Percentiles rank a stretch among this genome's conserved stretches.
phyloP scores from a whole-genome alignment of 768 basidiomycete species.

The Suillus luteus region DNA sequence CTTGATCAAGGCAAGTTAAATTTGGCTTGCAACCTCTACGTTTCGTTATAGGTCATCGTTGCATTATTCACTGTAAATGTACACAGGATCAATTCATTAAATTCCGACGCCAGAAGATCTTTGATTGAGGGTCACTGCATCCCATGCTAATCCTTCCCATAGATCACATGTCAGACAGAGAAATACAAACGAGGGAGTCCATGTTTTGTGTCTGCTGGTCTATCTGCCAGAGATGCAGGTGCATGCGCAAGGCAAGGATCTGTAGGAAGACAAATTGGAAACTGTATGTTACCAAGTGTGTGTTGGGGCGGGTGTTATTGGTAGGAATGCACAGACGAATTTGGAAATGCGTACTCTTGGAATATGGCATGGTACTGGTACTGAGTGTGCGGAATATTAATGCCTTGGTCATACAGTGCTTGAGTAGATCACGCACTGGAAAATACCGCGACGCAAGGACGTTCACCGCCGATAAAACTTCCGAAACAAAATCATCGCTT shows the following conservation, averaged over 20 bases:
- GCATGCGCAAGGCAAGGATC: constrained; percentile 1
- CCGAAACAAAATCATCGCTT: background rate
- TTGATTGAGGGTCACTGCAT: background rate
- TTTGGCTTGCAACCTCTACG: background rate
- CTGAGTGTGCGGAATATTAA: background rate
- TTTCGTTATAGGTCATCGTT: background rate
- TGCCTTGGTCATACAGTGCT: background rate
- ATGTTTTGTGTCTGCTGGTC: background rate
- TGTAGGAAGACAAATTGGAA: background rate
- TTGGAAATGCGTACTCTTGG: background rate
- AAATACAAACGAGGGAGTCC: background rate
- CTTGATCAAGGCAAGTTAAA: background rate
- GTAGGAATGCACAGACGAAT: background rate
- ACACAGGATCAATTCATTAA: background rate
- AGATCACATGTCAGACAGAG: background rate
- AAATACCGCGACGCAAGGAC: background rate
- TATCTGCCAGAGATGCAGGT: background rate
- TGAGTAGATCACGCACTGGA: background rate
- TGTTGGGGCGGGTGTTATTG: background rate
- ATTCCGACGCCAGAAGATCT: background rate
- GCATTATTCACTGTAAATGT: background rate
- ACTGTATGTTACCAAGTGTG: background rate
- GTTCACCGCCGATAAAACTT: background rate
- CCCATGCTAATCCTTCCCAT: background rate
- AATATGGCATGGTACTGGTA: background rate